Evolutionary conservation across 116 monocot genomes (phyloP), one percentile per base, ranked within the genome.

Genomic region (Zostera marina): DNA sequence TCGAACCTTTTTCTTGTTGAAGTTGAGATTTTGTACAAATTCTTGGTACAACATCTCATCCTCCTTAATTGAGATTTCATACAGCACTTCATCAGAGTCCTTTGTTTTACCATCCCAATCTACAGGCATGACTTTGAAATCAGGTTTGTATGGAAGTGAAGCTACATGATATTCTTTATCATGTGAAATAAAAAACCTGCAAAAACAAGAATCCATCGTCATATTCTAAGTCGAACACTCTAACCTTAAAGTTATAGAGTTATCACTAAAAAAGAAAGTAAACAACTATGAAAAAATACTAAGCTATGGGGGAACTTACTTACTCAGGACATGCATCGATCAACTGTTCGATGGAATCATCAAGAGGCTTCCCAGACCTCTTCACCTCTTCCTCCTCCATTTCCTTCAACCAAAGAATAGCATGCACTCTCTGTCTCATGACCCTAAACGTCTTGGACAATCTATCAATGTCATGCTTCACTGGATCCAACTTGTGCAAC

Each of bases 41-140:
- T 88, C 94, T 76, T 77, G 79, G 74, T 88, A 96, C 13, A 96
- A 72, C 67, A 78, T 85, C 63, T 80, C 73, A 56, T 96, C 85
- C 73, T 82, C 94, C 66, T 85, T 96, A 73, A 82, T 70, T 39
- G 89, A 96, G 24, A 96, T 85, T 59, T 96, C 85, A 76, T 88
- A 93, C 10, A 77, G 84, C 38, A 93, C 87, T 65, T 93, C 92
- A 59, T 83, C 92, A 56, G 84, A 84, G 69, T 93, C 92, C 65
- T 73, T 80, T 4, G 74, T 75, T 11, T 81, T 75, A 10, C 92
- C 92, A 71, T 93, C 92, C 92, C 94, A 96, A 23, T 69, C 89
- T 70, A 88, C 94, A 59, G 94, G 94, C 94, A 96, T 88, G 59
- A 96, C 80, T 63, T 79, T 94, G 67, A 96, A 96, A 54, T 96